Conservation (phyloP, 768 basidiomycete genomes). For the Lactifluus volemus region DNA sequence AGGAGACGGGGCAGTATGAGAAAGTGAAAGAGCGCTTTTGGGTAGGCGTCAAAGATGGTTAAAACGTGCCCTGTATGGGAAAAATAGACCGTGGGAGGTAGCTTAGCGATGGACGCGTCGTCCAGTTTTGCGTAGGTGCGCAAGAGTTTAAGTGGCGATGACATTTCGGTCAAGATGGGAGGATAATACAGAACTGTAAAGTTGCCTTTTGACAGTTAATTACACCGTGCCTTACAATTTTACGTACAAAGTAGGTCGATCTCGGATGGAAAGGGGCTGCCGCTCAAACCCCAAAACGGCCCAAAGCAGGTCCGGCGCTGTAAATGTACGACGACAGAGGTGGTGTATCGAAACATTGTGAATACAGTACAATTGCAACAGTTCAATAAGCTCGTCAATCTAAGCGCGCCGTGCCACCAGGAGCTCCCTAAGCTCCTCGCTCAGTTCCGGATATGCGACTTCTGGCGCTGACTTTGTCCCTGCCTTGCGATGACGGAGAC, state of each 20-base stretch:
- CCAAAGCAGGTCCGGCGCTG: too few species aligned
- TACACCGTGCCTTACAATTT: too few species aligned
- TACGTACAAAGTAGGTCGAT: too few species aligned
- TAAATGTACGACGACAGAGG: too few species aligned
- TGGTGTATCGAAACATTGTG: not conserved
- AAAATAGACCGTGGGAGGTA: conserved; percentile 57
- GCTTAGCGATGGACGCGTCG: conserved; percentile 31
- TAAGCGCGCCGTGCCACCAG: conserved; percentile 8
- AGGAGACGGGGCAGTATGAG: conserved; percentile 61
- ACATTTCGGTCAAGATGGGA: not conserved
- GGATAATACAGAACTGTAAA: too few species aligned
- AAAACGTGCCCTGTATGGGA: conserved; percentile 44
- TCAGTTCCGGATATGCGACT: conserved; percentile 14
- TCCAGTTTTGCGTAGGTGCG: conserved; percentile 48
- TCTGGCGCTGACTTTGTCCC: not conserved
- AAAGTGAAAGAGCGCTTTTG: conserved; percentile 84
- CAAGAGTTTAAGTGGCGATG: conserved; percentile 38
- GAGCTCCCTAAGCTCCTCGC: conserved; percentile 16
- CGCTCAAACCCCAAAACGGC: too few species aligned
- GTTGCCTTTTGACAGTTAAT: too few species aligned
- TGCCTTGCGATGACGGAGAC: conserved; percentile 29
- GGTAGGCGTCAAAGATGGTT: conserved; percentile 67
- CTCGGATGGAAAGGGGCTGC: too few species aligned
- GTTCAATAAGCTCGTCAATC: not conserved
- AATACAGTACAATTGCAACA: not conserved